A percentile compares a stretch with the other conserved stretches of the same genome.
These are phyloP conservation scores for Cairneyella variabilis DNA, from an alignment of 495 filamentous ascomycete species.

Conservation along the genomic window DNA sequence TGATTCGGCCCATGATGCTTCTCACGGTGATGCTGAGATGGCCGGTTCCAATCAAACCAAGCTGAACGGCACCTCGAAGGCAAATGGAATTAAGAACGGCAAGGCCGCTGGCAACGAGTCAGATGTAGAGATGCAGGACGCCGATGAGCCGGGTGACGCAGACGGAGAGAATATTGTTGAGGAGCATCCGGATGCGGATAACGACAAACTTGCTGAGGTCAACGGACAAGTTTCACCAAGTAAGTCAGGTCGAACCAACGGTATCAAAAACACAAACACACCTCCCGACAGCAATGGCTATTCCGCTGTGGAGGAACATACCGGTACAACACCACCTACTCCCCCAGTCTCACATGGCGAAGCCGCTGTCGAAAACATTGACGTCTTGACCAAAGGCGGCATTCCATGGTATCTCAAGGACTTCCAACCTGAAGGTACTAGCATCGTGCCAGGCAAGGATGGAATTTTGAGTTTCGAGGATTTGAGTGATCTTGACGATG, in stretches of 20 bases:
- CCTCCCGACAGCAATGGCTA: conserved; percentile 48
- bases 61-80: neutral
- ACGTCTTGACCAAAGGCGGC: conserved; percentile 65
- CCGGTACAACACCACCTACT: conserved; percentile 30
- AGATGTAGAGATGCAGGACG: conserved; percentile 27
- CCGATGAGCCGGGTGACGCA: conserved; percentile 27
- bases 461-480: conserved; percentile 76
- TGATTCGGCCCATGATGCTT: conserved; percentile 9
- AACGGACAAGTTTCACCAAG: conserved; percentile 17
- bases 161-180: conserved; percentile 1
- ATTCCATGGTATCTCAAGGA: conserved; percentile 84
- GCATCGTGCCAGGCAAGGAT: conserved; percentile 64
- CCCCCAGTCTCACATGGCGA: conserved; percentile 35
- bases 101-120: neutral
- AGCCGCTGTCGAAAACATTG: conserved; percentile 29
- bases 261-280: conserved; percentile 35
- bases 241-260: conserved; percentile 18
- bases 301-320: conserved; percentile 24
- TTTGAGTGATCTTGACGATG: conserved; percentile 83
- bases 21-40: conserved; percentile 15
- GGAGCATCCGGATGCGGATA: conserved; percentile 8
- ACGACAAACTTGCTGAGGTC: conserved; percentile 11
- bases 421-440: conserved; percentile 76
- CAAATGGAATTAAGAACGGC: neutral
- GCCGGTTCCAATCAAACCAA: neutral